These are phyloP conservation scores for Pholiota microspora DNA, from an alignment of 768 basidiomycete genomes.

Conservation along the genomic window DNA sequence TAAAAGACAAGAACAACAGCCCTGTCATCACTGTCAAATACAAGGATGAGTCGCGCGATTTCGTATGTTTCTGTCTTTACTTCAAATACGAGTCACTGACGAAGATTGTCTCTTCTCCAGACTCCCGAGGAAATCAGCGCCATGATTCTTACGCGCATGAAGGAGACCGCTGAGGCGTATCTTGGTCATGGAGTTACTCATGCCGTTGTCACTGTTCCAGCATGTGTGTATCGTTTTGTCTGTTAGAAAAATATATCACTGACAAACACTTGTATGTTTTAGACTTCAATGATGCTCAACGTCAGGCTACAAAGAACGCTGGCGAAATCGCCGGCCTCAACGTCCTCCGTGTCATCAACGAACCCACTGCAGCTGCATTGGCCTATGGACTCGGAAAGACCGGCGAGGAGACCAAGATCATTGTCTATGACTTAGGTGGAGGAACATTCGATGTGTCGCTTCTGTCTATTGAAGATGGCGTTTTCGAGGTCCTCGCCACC, in stretches of 20 bases:
- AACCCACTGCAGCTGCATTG: slow-evolving; percentile 69
- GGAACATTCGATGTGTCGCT: slow-evolving; percentile 76
- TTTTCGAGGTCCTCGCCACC: slow-evolving; percentile 71
- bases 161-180: slow-evolving; percentile 69
- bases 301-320: slow-evolving; percentile 69
- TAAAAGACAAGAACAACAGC: slow-evolving; percentile 71
- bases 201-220: slow-evolving; percentile 58
- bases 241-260: not conserved
- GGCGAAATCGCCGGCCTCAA: slow-evolving; percentile 64
- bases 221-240: slow-evolving; percentile 34
- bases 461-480: slow-evolving; percentile 64
- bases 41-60: slow-evolving; percentile 54
- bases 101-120: slow-evolving; percentile 18
- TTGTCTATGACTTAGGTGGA: slow-evolving; percentile 73
- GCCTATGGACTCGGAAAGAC: slow-evolving; percentile 70
- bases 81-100: not conserved
- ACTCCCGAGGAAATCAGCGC: slow-evolving; percentile 69
- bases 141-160: slow-evolving; percentile 68
- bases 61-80: slow-evolving; percentile 33
- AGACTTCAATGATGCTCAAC: slow-evolving; percentile 60
- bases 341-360: slow-evolving; percentile 66
- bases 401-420: slow-evolving; percentile 53
- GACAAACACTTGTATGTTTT: slow-evolving; percentile 21
- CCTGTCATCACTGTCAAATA: slow-evolving; percentile 73
- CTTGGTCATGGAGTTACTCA: slow-evolving; percentile 62